Base-by-base conservation (phyloP, 345 rosid species). In the Gossypium raimondii region DNA sequence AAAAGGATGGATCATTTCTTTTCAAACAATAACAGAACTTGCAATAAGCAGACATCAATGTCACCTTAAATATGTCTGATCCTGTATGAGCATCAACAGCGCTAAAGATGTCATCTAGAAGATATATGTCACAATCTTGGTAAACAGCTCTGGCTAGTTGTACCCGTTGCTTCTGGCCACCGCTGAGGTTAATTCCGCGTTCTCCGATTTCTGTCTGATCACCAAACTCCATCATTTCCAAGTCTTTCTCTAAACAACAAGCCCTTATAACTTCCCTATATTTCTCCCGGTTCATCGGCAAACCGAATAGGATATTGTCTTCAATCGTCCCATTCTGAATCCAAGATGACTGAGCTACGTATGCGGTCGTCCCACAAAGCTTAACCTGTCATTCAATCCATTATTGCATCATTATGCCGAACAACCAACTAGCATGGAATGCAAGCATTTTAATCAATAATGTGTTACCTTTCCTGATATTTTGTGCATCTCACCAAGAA, bases 1-100 rank as follows among this genome's bases (percentile, higher is more conserved):
- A 34, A 43, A 58, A 58, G 16, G 13, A 44, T 29, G 17, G 0
- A 50, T 72, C 45, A 56, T 51, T 55, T 52, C 9, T 2, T 55
- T 67, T 6, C 16, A 14, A 62, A 11, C 34, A 25, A 45, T 18
- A 65, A 20, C 17, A 73, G 20, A 47, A 29, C 56, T 12, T 34
- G 25, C 16, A 45, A 63, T 50, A 44, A 56, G 44, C 48, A 75
- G 56, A 52, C 11, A 76, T 29, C 14, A 22, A 0, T 43, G 16
- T 78, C 64, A 94, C 98, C 97, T 92, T 94, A 79, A 85, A 94
- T 67, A 94, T 89, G 64, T 89, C 93, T 63, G 98, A 84, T 9
- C 98, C 98, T 6, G 98, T 94, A 80, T 94, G 97, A 61, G 98
- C 97, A 87, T 94, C 98, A 61, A 94, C 97, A 20, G 97, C 97